Base-by-base conservation (phyloP, 2,329 filamentous ascomycete species). In the Botrytis fragariae region DNA sequence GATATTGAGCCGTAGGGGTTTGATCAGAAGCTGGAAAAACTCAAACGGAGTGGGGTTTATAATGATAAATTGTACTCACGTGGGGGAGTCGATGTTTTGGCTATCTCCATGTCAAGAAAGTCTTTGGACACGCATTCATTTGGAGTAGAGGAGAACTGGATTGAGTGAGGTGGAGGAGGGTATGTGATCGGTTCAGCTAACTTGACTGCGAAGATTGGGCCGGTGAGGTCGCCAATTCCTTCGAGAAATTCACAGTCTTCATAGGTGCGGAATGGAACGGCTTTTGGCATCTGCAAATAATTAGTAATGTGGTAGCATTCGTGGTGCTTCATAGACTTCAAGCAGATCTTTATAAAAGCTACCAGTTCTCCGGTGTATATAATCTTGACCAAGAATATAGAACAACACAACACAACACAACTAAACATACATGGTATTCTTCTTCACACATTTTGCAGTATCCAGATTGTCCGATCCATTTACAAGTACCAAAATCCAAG, bases 361-460 rank as follows among this genome's bases (percentile, higher is more conserved):
- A 48, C 37, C 29, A 18, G 65, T 57, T 9, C 37, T 57, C 54
- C 48, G 5, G 25, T 32, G n/a, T 16, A 4, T 16, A 4, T 57
- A 35, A 29, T 5, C 18, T 68, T 22, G 65, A 7, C n/a, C 35
- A 68, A 68, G 35, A n/a, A 25, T 20, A 68, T 32, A 42, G 4
- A 29, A 9, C 5, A 14, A 20, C 14, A 37, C 8, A 18, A 42
- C 8, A 35, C 18, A 18, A 42, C 8, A 22, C 16, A 48, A 18
- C n/a, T 4, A 20, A 12, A 69, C 72, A 32, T 69, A 74, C 74
- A 44, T 54, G 35, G 22, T 60, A 64, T n/a, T 68, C 44, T 22
- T 44, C 39, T 57, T 74, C 69, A 54, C 74, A 74, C 18, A 72
- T 60, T 18, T 48, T 72, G 32, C 74, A 74, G 61, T 72, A 74